Conservation (phyloP, 768 basidiomycete species). For the Xerocomellus dryophilus region DNA sequence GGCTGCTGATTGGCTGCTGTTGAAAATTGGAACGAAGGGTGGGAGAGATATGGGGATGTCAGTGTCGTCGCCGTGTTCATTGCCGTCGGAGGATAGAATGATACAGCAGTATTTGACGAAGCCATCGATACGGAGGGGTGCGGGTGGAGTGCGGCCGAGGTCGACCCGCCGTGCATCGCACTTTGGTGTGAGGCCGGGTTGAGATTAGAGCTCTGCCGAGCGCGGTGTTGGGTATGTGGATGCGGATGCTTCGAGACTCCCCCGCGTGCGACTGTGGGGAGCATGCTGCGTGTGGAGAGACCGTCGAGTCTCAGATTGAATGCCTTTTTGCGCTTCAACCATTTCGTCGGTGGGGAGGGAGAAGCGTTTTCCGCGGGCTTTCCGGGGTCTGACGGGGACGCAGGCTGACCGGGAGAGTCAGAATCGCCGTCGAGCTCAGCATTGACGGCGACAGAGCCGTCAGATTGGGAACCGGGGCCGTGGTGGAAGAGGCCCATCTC, state of each 20-base stretch:
- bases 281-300: slow-evolving; percentile 30
- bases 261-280: slow-evolving; percentile 18
- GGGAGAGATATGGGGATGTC: slow-evolving; percentile 32
- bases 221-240: slow-evolving; percentile 28
- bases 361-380: slow-evolving; percentile 34
- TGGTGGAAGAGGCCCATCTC: slow-evolving; percentile 42
- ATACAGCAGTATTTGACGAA: slow-evolving; percentile 17
- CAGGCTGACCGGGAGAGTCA: slow-evolving; percentile 17
- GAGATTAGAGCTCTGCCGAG: slow-evolving; percentile 30
- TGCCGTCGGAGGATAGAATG: slow-evolving; percentile 31
- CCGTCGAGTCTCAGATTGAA: slow-evolving; percentile 53
- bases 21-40: slow-evolving; percentile 30
- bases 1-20: slow-evolving; percentile 11
- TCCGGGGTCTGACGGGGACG: slow-evolving; percentile 19
- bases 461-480: slow-evolving; percentile 4
- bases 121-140: slow-evolving; percentile 14
- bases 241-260: slow-evolving; percentile 27
- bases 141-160: slow-evolving; percentile 14
- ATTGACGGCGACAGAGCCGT: slow-evolving; percentile 7
- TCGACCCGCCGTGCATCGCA: slow-evolving; percentile 6
- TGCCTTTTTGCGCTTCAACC: slow-evolving; percentile 58
- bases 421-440: slow-evolving; percentile 22
- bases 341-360: slow-evolving; percentile 33
- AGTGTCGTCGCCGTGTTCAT: slow-evolving; percentile 30
- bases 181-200: slow-evolving; percentile 30